Conservation (phyloP, 2,329 filamentous ascomycete species). For the Clonostachys rosea region DNA sequence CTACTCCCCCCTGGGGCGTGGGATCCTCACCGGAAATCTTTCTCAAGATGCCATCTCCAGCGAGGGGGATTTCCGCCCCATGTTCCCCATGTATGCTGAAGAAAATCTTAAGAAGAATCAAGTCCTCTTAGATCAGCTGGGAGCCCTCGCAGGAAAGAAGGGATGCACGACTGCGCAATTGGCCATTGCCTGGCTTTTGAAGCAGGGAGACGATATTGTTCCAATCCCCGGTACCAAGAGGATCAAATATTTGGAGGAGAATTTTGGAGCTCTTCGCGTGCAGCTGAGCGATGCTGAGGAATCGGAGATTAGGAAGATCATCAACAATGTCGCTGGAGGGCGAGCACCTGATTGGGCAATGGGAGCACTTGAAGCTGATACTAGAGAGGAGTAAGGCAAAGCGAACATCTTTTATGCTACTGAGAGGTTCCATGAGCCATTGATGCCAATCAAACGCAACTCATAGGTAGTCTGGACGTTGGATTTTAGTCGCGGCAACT, state of each 20-base stretch:
- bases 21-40: conserved; percentile 54
- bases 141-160: conserved; percentile 51
- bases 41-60: conserved; percentile 31
- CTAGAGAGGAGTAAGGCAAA: too few relatives aligned
- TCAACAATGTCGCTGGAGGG: too few relatives aligned
- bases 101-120: conserved; percentile 49
- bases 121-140: conserved; percentile 36
- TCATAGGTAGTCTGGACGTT: too few relatives aligned
- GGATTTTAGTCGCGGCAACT: too few relatives aligned
- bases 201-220: conserved; percentile 47
- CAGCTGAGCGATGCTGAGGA: conserved; percentile 20
- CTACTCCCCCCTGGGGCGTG: conserved; percentile 53
- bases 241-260: conserved; percentile 46
- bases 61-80: conserved; percentile 31
- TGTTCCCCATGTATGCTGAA: conserved; percentile 37
- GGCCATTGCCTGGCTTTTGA: conserved; percentile 47
- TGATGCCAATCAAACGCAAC: too few relatives aligned
- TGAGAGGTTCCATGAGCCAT: too few relatives aligned
- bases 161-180: conserved; percentile 46
- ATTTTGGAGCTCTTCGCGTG: conserved; percentile 36
- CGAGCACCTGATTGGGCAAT: too few relatives aligned
- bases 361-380: too few relatives aligned
- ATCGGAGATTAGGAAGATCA: conserved; percentile 12
- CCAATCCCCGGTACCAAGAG: conserved; percentile 48
- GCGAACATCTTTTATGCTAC: too few relatives aligned